Percentiles rank a stretch among this genome's conserved stretches.
phyloP scores from a whole-genome alignment of 495 filamentous ascomycete genomes.

The Talaromyces borbonicus region DNA sequence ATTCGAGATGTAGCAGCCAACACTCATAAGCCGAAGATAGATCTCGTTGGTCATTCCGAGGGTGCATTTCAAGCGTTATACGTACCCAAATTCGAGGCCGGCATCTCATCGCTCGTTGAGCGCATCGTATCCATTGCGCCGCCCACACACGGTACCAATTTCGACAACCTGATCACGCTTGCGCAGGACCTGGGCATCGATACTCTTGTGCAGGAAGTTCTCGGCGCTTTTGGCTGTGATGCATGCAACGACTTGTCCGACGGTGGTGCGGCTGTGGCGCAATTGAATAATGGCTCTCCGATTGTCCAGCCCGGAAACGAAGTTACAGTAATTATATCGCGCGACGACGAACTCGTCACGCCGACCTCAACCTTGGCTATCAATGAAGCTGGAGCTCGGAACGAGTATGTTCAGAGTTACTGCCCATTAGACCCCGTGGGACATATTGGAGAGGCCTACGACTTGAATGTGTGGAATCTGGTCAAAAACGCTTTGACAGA shows the following conservation, averaged over 20 bases:
- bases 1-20: slow-evolving; percentile 37
- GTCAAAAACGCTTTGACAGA: slow-evolving; percentile 41
- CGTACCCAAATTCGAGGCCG: slow-evolving; percentile 40
- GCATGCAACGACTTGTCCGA: slow-evolving; percentile 37
- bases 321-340: slow-evolving; percentile 40
- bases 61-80: slow-evolving; percentile 43
- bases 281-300: slow-evolving; percentile 31
- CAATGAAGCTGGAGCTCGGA: slow-evolving; percentile 35
- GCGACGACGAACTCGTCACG: slow-evolving; percentile 39
- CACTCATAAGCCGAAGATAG: slow-evolving; percentile 25
- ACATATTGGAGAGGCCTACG: slow-evolving; percentile 44
- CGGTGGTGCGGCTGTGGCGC: slow-evolving; percentile 27
- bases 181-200: slow-evolving; percentile 28
- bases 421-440: slow-evolving; percentile 40
- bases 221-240: slow-evolving; percentile 29
- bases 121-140: slow-evolving; percentile 40
- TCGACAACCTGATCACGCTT: slow-evolving; percentile 37
- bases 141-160: slow-evolving; percentile 39
- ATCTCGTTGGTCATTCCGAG: slow-evolving; percentile 46
- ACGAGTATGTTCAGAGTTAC: slow-evolving; percentile 36
- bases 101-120: slow-evolving; percentile 33
- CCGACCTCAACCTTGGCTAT: slow-evolving; percentile 32
- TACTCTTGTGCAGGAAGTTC: slow-evolving; percentile 20
- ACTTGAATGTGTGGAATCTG: slow-evolving; percentile 45
- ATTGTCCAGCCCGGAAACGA: slow-evolving; percentile 40